These are phyloP conservation scores for Emmonsiellopsis sp. DNA, from an alignment of 2,329 filamentous ascomycete genomes.

Conservation along the genomic window DNA sequence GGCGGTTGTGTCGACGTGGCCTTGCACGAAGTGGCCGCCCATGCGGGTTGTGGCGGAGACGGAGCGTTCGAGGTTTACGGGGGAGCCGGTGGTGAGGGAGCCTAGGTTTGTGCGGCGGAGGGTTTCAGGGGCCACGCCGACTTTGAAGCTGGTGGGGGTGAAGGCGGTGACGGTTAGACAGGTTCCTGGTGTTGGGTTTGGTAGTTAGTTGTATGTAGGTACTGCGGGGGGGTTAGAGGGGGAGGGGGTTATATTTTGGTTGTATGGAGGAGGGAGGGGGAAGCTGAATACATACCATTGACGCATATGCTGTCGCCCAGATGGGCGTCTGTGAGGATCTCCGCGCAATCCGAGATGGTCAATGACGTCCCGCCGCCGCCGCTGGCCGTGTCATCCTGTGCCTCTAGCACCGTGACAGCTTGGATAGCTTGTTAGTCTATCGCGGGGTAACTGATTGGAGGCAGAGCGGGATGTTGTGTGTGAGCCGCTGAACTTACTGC, in stretches of 20 bases:
- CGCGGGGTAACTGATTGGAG: slow-evolving; percentile 4
- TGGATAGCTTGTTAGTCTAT: slow-evolving; percentile 5
- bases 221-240: not conserved
- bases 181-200: slow-evolving; percentile 42
- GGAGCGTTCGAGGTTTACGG: slow-evolving; percentile 88
- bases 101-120: slow-evolving; percentile 94
- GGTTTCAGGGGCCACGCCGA: slow-evolving; percentile 91
- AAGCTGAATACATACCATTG: slow-evolving; percentile 53
- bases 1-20: slow-evolving; percentile 87
- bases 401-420: slow-evolving; percentile 72
- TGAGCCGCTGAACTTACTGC: slow-evolving; percentile 53
- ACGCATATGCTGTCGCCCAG: slow-evolving; percentile 90
- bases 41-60: slow-evolving; percentile 87
- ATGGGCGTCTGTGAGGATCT: slow-evolving; percentile 73
- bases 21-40: slow-evolving; percentile 97
- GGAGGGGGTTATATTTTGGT: not conserved
- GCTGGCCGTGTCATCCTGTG: slow-evolving; percentile 61
- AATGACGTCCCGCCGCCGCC: slow-evolving; percentile 77
- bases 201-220: not conserved
- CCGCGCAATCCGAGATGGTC: slow-evolving; percentile 66
- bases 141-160: slow-evolving; percentile 60
- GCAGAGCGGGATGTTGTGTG: not conserved
- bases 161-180: slow-evolving; percentile 87
- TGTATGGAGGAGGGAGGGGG: not conserved
- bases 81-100: slow-evolving; percentile 51